These are phyloP conservation scores for Coprinopsis strossmayeri DNA, from an alignment of 768 basidiomycete genomes.

Conservation along the genomic window DNA sequence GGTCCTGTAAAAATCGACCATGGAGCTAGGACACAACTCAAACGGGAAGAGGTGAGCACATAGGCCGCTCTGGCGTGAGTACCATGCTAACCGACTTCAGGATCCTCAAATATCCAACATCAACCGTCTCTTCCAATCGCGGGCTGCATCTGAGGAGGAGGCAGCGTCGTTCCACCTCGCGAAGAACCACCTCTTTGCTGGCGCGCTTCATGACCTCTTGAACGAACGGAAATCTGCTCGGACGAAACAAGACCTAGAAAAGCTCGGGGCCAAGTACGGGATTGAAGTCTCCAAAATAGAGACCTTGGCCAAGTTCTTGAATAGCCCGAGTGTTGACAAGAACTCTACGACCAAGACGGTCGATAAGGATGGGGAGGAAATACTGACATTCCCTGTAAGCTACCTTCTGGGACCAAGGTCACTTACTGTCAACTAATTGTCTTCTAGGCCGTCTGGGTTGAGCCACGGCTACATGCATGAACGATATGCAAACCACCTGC, in stretches of 20 bases:
- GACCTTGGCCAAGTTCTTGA: constrained; percentile 50
- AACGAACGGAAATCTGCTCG: constrained; percentile 51
- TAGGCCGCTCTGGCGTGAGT: too few relatives aligned
- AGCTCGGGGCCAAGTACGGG: constrained; percentile 47
- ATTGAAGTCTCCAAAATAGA: constrained; percentile 49
- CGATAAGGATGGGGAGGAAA: constrained; percentile 53
- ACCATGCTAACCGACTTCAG: constrained; percentile 9
- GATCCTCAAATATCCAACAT: constrained; percentile 22
- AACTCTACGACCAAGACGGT: constrained; percentile 34
- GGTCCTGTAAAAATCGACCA: constrained; percentile 71
- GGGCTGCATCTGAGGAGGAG: constrained; percentile 49
- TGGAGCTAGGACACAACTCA: constrained; percentile 25
- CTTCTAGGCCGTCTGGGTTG: constrained; percentile 38
- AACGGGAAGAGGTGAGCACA: neutral
- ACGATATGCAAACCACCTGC: too few relatives aligned
- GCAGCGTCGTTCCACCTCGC: constrained; percentile 33
- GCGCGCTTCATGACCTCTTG: constrained; percentile 48
- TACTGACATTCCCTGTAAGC: constrained; percentile 1
- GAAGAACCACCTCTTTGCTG: constrained; percentile 50
- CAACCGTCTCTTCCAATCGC: constrained; percentile 45
- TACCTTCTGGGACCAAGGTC: neutral
- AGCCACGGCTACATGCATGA: constrained; percentile 23
- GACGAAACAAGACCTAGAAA: constrained; percentile 34
- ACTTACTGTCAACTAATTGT: neutral
- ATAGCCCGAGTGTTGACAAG: constrained; percentile 54